Evolutionary conservation across 768 basidiomycete genomes (phyloP), one percentile per base, ranked within the genome.

Genomic region (Boletellus emodensis): DNA sequence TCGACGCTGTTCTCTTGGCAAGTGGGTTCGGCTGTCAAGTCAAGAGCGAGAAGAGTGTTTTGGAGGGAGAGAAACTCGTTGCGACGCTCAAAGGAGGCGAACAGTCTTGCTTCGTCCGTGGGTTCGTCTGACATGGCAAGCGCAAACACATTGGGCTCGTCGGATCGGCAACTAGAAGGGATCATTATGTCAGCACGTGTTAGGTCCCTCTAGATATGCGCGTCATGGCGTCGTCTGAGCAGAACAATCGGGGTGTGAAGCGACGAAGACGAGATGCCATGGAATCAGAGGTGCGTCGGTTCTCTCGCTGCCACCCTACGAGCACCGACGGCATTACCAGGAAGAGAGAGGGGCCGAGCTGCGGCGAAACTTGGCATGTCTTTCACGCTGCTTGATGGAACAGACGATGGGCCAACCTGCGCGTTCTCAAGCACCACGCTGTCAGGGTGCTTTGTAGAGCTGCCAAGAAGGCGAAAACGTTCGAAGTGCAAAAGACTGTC

Each of bases 401-500:
- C 36, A 37, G 46, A 40, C 48, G 42, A 36, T 28, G 26, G 40
- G 49, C 56, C 45, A 56, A 59, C 40, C 32, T 45, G 18, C 39
- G 44, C 44, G 35, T 56, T 54, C 45, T 56, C 36, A 64, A 95
- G 93, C 83, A 88, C 59, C 89, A 89, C 63, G 79, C 79, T 51
- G 62, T 87, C 44, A 86, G 80, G 63, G 85, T 87, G 56, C 78
- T 88, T 9, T 77, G 78, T 55, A 87, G 87, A 58, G 80, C 84
- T 5, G 80, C 85, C 26, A 94, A 91, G 72, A 90, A 86, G 61
- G 85, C 87, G 10, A 90, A 83, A 63, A 70, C 78, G 0, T 88
- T 90, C 53, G 93, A 95, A 71, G 81, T 80, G 1, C 88, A 85
- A 66, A 87, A 85, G 63, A 68, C 86, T n/a, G 78, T 93, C 51